Percentiles rank a stretch among this genome's conserved stretches.
phyloP scores from a whole-genome alignment of 192 early-diverging fungal genomes.

The Backusella australiensis region DNA sequence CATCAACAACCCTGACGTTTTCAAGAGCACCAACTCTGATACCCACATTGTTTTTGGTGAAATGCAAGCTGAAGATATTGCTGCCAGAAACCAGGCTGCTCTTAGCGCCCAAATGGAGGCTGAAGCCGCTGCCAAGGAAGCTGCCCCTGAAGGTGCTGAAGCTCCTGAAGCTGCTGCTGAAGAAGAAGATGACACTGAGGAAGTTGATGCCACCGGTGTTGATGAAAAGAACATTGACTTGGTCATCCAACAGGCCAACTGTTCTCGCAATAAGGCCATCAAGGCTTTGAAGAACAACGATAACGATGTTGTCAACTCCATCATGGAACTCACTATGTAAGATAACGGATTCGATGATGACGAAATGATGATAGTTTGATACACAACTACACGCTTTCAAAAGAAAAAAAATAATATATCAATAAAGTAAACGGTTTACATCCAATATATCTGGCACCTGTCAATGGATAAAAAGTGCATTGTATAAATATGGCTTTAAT shows the following conservation, averaged over 20 bases:
- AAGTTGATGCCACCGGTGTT: slow-evolving; percentile 81
- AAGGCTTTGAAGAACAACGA: slow-evolving; percentile 85
- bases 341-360: neutral
- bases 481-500: too few species aligned
- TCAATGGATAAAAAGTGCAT: neutral
- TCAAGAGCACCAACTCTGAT: slow-evolving; percentile 84
- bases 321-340: slow-evolving; percentile 64
- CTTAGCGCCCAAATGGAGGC: slow-evolving; percentile 61
- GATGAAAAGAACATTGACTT: slow-evolving; percentile 93
- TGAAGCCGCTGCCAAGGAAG: slow-evolving; percentile 47
- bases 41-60: slow-evolving; percentile 98
- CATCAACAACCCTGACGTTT: slow-evolving; percentile 90
- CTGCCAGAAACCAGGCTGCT: slow-evolving; percentile 68
- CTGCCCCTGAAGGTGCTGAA: slow-evolving; percentile 38
- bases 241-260: slow-evolving; percentile 89
- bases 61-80: slow-evolving; percentile 84
- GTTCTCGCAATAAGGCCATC: slow-evolving; percentile 84
- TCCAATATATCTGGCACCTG: neutral
- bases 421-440: neutral
- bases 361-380: neutral
- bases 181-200: slow-evolving; percentile 73
- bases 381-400: neutral
- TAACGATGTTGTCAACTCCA: slow-evolving; percentile 95
- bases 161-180: slow-evolving; percentile 48
- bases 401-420: neutral